phyloP scores from a whole-genome alignment of 208 protist species.

The Sergeia podlipaevii region DNA sequence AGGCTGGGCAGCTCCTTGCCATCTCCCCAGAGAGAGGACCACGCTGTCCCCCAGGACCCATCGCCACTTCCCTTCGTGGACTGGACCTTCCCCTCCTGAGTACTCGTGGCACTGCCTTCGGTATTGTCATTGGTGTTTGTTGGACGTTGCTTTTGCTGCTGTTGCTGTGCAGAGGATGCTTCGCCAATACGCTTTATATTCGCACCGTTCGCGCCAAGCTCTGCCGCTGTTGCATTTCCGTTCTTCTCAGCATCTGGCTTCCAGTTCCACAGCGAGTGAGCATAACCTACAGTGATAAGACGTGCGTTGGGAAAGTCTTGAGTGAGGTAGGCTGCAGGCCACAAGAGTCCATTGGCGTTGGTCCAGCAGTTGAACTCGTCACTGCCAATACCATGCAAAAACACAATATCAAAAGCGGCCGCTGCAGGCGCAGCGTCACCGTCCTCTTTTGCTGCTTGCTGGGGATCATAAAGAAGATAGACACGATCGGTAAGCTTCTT shows the following conservation, averaged over 20 bases:
- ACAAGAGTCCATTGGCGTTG: constrained; percentile 41
- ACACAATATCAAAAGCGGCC: constrained; percentile 27
- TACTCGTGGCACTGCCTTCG: background rate
- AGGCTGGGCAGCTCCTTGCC: too few species aligned
- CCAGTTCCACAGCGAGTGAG: constrained; percentile 61
- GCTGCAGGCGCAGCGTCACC: background rate
- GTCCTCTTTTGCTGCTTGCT: background rate
- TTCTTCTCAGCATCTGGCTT: constrained; percentile 2
- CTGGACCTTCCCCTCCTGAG: constrained; percentile 7
- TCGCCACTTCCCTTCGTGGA: too few species aligned
- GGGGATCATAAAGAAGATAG: constrained; percentile 25
- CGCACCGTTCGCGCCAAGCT: background rate
- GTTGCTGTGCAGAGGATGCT: background rate
- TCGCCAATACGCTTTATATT: background rate
- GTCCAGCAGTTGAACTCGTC: constrained; percentile 67
- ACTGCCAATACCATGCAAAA: constrained; percentile 71
- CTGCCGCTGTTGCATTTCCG: background rate
- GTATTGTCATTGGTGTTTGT: too few species aligned
- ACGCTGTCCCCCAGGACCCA: constrained; percentile 3
- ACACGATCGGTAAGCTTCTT: constrained; percentile 24
- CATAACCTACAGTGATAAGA: constrained; percentile 52
- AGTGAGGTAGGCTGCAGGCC: constrained; percentile 58
- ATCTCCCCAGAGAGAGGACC: constrained; percentile 5
- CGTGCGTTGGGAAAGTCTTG: constrained; percentile 65
- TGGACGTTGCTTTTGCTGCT: too few species aligned